Evolutionary conservation across 495 filamentous ascomycete genomes (phyloP).

Genomic region (Mycothermus thermophilus): DNA sequence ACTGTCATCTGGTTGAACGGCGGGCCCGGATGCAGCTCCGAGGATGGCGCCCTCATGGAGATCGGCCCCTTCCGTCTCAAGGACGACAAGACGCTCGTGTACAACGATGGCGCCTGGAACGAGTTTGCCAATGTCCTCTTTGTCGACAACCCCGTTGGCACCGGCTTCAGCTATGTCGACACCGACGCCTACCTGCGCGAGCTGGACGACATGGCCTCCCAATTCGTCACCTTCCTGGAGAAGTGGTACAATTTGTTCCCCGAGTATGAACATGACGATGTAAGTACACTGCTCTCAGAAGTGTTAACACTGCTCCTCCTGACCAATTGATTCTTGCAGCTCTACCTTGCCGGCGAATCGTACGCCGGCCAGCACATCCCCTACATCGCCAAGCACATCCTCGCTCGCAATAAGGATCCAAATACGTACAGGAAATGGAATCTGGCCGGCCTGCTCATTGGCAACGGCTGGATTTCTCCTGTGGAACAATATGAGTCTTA

Average conservation of each 20-base stretch:
- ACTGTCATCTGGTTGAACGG: conserved; percentile 97
- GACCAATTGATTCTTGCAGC: conserved; percentile 36
- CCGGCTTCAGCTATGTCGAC: conserved; percentile 89
- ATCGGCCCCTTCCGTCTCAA: conserved; percentile 85
- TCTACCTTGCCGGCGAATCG: conserved; percentile 90
- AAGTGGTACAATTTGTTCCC: conserved; percentile 85
- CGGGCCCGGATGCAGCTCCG: conserved; percentile 89
- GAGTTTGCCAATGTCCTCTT: conserved; percentile 95
- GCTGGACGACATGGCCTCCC: conserved; percentile 73
- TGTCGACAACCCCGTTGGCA: conserved; percentile 92
- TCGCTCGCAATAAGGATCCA: conserved; percentile 58
- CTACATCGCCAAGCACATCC: conserved; percentile 79
- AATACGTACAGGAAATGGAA: conserved; percentile 48
- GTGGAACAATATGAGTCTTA: conserved; percentile 84
- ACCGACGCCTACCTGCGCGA: conserved; percentile 75
- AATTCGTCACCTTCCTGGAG: conserved; percentile 78
- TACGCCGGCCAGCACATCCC: conserved; percentile 96
- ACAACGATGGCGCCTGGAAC: conserved; percentile 89
- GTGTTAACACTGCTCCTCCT: neutral
- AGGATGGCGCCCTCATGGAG: conserved; percentile 96
- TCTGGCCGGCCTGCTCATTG: conserved; percentile 77
- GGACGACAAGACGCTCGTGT: conserved; percentile 54
- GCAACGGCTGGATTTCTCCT: conserved; percentile 94
- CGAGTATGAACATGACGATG: conserved; percentile 85
- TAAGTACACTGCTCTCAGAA: conserved; percentile 36